These are phyloP conservation scores for Amesomyces nigricolor DNA, from an alignment of 2,329 filamentous ascomycete species.

Conservation along the genomic window DNA sequence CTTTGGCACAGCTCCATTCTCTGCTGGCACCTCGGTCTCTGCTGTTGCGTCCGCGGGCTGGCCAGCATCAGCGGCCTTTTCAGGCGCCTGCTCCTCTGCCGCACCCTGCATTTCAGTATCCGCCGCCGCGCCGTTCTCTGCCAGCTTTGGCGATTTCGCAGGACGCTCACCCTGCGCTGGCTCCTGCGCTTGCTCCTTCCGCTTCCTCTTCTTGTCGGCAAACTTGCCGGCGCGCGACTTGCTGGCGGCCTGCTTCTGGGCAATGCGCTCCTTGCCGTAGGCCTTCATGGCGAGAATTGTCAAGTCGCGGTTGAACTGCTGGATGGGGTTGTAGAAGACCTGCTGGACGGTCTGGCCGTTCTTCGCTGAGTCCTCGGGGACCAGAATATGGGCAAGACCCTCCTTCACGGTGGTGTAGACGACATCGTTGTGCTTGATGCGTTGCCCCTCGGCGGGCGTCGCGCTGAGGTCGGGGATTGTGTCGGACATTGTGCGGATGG, in stretches of 20 bases:
- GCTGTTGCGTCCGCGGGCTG: conserved; percentile 13
- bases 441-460: conserved; percentile 31
- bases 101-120: conserved; percentile 17
- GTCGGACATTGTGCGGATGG: conserved; percentile 23
- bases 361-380: conserved; percentile 41
- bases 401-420: conserved; percentile 49
- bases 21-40: neutral
- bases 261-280: conserved; percentile 63
- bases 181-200: conserved; percentile 35
- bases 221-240: conserved; percentile 50
- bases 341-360: conserved; percentile 61
- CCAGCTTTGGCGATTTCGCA: conserved; percentile 27
- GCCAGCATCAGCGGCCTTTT: conserved; percentile 7
- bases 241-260: conserved; percentile 49
- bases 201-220: conserved; percentile 38
- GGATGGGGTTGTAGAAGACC: conserved; percentile 98
- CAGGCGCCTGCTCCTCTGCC: conserved; percentile 10
- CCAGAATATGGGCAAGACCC: conserved; percentile 52
- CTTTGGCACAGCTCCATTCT: conserved; percentile 12
- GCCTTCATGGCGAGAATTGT: conserved; percentile 88
- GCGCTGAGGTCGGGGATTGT: conserved; percentile 21
- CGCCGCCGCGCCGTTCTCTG: conserved; percentile 23
- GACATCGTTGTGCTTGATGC: conserved; percentile 39
- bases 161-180: conserved; percentile 37
- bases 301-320: conserved; percentile 96